A percentile compares a stretch with the other conserved stretches of the same genome.
These are phyloP conservation scores for Rubia occidens DNA, from an alignment of 305 asterid species.

Conservation along the genomic window DNA sequence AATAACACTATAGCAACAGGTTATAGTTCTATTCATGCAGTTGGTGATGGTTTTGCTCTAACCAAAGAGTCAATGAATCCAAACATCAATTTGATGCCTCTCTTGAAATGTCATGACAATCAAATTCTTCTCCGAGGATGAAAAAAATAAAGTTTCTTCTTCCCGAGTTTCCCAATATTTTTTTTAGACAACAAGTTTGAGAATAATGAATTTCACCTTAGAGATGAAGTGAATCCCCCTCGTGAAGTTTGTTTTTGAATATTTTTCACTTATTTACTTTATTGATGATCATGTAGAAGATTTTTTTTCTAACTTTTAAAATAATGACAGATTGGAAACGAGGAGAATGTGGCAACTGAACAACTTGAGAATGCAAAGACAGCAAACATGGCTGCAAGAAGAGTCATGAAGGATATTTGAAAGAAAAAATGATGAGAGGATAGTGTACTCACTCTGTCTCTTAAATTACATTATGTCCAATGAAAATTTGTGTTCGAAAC, in stretches of 20 bases:
- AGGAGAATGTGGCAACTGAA: not conserved
- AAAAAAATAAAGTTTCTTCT: not conserved
- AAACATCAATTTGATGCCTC: not conserved
- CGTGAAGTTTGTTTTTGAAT: not conserved
- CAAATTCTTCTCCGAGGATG: not conserved
- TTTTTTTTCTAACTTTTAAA: not conserved
- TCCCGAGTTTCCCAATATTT: not conserved
- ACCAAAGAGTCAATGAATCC: not conserved
- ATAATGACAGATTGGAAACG: not conserved
- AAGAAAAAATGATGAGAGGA: not conserved
- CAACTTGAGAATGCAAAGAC: not conserved
- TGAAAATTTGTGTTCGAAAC: not conserved
- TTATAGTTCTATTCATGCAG: not conserved
- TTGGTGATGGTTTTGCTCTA: not conserved
- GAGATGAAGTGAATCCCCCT: not conserved
- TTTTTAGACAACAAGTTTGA: not conserved
- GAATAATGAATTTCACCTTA: not conserved
- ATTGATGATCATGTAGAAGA: not conserved
- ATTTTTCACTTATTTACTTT: not conserved
- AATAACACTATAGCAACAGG: not conserved
- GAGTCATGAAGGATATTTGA: not conserved
- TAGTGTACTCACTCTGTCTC: not conserved
- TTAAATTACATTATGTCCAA: not conserved
- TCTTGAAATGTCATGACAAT: not conserved
- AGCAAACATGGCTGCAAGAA: not conserved